Evolutionary conservation across 2,329 filamentous ascomycete genomes (phyloP).

Genomic region (Talaromyces amestolkiae): DNA sequence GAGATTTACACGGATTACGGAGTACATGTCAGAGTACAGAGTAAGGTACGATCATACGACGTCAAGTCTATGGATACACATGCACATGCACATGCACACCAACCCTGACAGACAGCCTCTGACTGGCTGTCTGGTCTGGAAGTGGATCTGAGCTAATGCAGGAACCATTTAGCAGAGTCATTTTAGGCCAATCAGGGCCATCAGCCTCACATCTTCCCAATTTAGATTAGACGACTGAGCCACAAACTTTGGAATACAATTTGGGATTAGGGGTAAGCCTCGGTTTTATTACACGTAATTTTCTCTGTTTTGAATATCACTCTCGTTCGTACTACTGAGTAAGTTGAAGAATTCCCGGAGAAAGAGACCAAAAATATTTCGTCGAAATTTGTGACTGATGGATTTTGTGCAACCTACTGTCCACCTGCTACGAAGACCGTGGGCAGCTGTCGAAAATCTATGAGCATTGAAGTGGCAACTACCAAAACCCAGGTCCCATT

Average conservation of each 20-base stretch:
- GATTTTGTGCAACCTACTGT: neutral
- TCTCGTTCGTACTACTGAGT: neutral
- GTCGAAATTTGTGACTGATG: neutral
- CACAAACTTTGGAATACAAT: neutral
- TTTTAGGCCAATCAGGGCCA: neutral
- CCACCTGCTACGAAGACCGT: neutral
- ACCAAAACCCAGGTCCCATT: neutral
- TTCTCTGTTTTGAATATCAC: neutral
- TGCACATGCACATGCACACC: no score
- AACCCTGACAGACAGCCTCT: neutral
- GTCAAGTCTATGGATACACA: neutral
- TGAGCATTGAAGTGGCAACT: neutral
- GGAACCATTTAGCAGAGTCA: slow-evolving; percentile 8
- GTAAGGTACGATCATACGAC: neutral
- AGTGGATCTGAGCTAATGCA: slow-evolving; percentile 13
- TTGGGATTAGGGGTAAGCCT: neutral
- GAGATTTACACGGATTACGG: neutral
- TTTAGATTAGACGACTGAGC: neutral
- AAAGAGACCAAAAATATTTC: neutral
- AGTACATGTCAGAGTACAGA: neutral
- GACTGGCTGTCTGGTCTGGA: neutral
- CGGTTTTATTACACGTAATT: neutral
- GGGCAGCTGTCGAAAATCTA: neutral
- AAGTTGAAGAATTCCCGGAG: neutral
- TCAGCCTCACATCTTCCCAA: neutral